Evolutionary conservation across 192 early-diverging fungal genomes (phyloP).

Genomic region (Coemansia sp.): DNA sequence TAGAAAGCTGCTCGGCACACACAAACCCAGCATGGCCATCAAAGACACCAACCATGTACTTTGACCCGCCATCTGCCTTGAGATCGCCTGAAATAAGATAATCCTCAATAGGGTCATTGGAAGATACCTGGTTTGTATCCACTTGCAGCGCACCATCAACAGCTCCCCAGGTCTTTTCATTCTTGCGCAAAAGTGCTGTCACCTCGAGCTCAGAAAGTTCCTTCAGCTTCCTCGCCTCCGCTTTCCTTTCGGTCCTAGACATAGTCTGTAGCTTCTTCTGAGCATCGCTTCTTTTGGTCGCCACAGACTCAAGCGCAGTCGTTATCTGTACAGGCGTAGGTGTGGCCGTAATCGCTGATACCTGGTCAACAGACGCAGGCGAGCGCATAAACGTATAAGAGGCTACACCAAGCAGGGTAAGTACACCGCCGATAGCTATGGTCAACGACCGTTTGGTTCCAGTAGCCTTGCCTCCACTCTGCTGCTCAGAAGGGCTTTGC

Average conservation of each 20-base stretch:
- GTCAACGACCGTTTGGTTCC: conserved; percentile 41
- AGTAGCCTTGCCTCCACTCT: conserved; percentile 1
- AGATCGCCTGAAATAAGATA: conserved; percentile 21
- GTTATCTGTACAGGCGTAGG: not conserved
- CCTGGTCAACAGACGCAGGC: not conserved
- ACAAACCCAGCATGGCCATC: conserved; percentile 38
- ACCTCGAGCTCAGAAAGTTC: conserved; percentile 43
- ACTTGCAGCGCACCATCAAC: conserved; percentile 23
- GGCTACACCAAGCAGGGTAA: conserved; percentile 39
- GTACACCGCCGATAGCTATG: conserved; percentile 43
- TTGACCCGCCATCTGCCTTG: conserved; percentile 1
- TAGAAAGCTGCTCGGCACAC: conserved; percentile 38
- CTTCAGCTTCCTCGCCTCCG: conserved; percentile 23
- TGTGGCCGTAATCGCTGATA: not conserved
- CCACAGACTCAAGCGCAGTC: conserved; percentile 41
- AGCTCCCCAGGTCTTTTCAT: conserved; percentile 34
- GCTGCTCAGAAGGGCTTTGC: not conserved
- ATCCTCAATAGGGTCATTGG: conserved; percentile 54
- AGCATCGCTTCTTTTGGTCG: conserved; percentile 29
- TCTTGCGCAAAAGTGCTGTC: conserved; percentile 31
- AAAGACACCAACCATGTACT: conserved; percentile 42
- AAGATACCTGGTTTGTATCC: conserved; percentile 53
- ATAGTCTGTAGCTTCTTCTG: conserved; percentile 26
- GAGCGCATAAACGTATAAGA: conserved; percentile 39
- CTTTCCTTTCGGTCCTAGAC: conserved; percentile 15